Evolutionary conservation across 1,284 basidiomycete species (phyloP).

Genomic region (Tilletia indica): DNA sequence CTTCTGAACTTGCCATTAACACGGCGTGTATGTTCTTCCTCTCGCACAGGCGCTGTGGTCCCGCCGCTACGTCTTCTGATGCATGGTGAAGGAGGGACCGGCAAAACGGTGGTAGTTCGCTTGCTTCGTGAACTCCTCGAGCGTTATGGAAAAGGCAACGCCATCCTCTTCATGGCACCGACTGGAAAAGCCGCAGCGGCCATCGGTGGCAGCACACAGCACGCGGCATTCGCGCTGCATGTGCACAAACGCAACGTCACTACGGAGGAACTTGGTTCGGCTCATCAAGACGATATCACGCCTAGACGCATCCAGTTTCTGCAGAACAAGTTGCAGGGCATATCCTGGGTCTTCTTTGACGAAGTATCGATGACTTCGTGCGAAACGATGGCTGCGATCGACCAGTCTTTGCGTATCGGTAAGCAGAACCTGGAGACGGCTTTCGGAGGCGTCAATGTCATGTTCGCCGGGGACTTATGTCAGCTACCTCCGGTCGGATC

Average conservation of each 20-base stretch:
- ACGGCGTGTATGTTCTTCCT: too few species aligned
- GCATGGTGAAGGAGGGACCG: not conserved
- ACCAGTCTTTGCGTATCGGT: not conserved
- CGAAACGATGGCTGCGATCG: not conserved
- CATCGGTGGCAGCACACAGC: not conserved
- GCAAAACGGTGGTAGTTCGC: too few species aligned
- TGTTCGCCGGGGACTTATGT: not conserved
- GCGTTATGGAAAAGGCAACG: not conserved
- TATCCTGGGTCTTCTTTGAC: not conserved
- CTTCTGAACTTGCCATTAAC: too few species aligned
- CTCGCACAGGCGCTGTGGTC: not conserved
- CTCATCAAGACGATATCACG: too few species aligned
- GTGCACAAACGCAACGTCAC: not conserved
- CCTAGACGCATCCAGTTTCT: not conserved
- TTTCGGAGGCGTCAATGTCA: not conserved
- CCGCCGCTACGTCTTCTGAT: not conserved
- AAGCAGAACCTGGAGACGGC: not conserved
- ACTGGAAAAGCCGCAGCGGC: not conserved
- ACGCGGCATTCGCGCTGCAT: not conserved
- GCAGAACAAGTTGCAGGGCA: not conserved
- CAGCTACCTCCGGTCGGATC: not conserved
- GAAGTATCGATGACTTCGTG: too few species aligned
- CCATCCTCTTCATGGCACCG: not conserved
- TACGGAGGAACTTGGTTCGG: too few species aligned
- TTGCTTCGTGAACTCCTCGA: not conserved